Percentiles rank a stretch among this genome's conserved stretches.
These are phyloP conservation scores for Candida railenensis DNA, from an alignment of 805 yeast genomes.

Conservation along the genomic window DNA sequence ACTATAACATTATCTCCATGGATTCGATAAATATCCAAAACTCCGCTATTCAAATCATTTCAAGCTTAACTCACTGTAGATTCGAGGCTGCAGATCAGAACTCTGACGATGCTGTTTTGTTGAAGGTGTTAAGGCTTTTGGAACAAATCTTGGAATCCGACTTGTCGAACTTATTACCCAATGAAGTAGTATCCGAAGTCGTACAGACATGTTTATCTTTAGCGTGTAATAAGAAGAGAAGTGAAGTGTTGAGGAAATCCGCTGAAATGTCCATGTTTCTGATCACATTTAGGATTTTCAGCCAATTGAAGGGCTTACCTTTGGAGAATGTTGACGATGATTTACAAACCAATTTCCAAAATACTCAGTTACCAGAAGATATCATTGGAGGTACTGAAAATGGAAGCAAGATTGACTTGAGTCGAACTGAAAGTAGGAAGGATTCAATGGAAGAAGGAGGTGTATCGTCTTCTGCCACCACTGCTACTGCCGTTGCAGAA, in stretches of 20 bases:
- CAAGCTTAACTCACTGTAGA: constrained; percentile 86
- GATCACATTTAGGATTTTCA: constrained; percentile 68
- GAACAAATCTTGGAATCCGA: constrained; percentile 65
- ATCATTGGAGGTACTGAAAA: constrained; percentile 50
- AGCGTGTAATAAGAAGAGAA: constrained; percentile 88
- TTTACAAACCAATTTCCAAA: constrained; percentile 48
- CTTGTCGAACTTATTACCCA: constrained; percentile 65
- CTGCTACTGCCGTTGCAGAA: too few relatives aligned
- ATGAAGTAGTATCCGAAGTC: constrained; percentile 82
- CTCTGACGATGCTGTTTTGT: constrained; percentile 86
- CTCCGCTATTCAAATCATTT: constrained; percentile 63
- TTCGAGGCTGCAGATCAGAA: constrained; percentile 94
- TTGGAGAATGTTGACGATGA: constrained; percentile 40
- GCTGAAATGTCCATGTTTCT: constrained; percentile 80
- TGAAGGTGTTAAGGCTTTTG: constrained; percentile 76
- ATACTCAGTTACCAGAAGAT: constrained; percentile 55
- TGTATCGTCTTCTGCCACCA: too few relatives aligned
- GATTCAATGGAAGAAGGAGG: constrained; percentile 15
- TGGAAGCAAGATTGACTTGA: constrained; percentile 11
- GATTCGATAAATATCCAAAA: constrained; percentile 54
- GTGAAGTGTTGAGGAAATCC: constrained; percentile 83
- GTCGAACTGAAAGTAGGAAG: constrained; percentile 3
- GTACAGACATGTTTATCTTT: constrained; percentile 87
- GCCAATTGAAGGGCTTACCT: constrained; percentile 55
- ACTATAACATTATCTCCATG: constrained; percentile 61